Base-by-base conservation (phyloP, 352 stramenopile genomes). In the Phytophthora sansomeana region DNA sequence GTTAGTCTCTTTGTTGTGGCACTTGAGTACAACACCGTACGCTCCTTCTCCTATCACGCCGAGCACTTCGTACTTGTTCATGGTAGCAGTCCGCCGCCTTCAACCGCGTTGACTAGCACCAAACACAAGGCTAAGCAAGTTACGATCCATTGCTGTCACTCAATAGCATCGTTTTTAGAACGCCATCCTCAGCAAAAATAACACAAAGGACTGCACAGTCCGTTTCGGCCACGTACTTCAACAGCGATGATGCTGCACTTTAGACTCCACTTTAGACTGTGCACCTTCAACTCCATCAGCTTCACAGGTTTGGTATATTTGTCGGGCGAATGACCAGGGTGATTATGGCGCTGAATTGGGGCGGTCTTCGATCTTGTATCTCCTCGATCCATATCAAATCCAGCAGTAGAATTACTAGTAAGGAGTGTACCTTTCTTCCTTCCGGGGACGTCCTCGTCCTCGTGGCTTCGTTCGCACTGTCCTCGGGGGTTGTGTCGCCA, bases 51-150 rank as follows among this genome's bases (percentile, higher is more conserved):
- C 93, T n/a, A 98, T 92, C 36, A 98, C 89, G 4, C 91, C 89
- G 5, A 98, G 84, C 55, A 98, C 92, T 80, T 98, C 92, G 72
- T 98, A 98, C 72, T 98, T 98, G 78, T 98, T 98, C 93, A 97
- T 98, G 30, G 24, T 29, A 48, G 26, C 21, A 36, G 41, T 16
- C 36, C 38, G 19, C 30, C 47, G 48, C 35, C 59, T 68, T 67
- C 64, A 60, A 57, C 36, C 52, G 44, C 43, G 50, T 24, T 44
- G 36, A 64, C 58, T 63, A 35, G 58, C 21, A 59, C 44, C 43
- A 48, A 74, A 63, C 67, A 26, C 28, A 62, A 53, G 49, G 36
- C 55, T 58, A 60, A 63, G 44, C 62, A 60, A 68, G 43, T 60
- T 69, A 50, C 64, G 44, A 73, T 69, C 52, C 67, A 71, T 70